Conservation (phyloP, 495 filamentous ascomycete species). For the Cercophora sp. region DNA sequence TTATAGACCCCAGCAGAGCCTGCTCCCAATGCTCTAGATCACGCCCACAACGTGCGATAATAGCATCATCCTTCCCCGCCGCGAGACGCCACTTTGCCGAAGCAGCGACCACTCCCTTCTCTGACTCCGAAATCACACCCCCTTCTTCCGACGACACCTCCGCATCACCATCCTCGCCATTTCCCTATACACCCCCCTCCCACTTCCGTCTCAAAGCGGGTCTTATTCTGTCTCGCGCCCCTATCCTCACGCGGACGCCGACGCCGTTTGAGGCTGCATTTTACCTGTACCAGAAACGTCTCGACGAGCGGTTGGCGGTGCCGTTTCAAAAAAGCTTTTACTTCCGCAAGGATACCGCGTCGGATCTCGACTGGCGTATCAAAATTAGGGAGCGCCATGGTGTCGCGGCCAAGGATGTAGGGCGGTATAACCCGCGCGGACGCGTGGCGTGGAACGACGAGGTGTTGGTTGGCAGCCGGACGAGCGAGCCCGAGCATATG, state of each 20-base stretch:
- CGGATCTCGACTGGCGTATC: constrained; percentile 84
- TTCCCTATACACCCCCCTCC: constrained; percentile 20
- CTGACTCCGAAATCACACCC: too few relatives aligned
- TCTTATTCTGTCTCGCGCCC: constrained; percentile 83
- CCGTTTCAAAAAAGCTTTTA: constrained; percentile 93
- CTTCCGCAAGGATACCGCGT: constrained; percentile 85
- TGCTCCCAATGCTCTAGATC: constrained; percentile 22
- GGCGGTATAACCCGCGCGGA: constrained; percentile 78
- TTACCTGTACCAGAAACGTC: constrained; percentile 93
- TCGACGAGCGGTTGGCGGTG: constrained; percentile 87
- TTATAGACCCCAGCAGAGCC: constrained; percentile 10
- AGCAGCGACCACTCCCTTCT: not conserved
- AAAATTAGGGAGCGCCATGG: constrained; percentile 68
- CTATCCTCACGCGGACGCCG: constrained; percentile 77
- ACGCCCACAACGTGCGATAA: not conserved
- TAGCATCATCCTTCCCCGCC: constrained; percentile 5
- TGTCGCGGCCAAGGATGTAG: constrained; percentile 76
- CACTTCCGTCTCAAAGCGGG: constrained; percentile 69
- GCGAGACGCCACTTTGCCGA: constrained; percentile 11
- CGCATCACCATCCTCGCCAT: too few relatives aligned
- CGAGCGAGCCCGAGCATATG: constrained; percentile 53
- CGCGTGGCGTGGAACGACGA: constrained; percentile 87
- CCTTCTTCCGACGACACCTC: constrained; percentile 2
- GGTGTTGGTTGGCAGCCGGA: constrained; percentile 64
- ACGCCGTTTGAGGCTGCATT: constrained; percentile 86